Base-by-base conservation (phyloP, 495 filamentous ascomycete genomes). In the Rhypophila decipiens region DNA sequence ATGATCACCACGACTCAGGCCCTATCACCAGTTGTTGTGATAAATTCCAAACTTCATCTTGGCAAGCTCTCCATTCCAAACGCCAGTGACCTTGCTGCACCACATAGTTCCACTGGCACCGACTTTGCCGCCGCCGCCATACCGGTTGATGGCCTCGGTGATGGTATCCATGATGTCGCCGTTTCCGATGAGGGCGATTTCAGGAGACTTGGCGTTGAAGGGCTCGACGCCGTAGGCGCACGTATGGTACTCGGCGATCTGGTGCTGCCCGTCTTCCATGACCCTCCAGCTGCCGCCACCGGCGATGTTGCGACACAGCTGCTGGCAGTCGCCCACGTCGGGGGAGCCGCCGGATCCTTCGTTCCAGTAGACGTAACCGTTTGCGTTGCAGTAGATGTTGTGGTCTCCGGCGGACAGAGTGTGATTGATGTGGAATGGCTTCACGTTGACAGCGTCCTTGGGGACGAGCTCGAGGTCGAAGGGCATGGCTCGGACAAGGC, bases 231-330 rank as follows among this genome's bases (percentile, higher is more conserved):
- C 53, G 29, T 52, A 56, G 9, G 44, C 31, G 39, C 53, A 56
- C 20, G 5, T 24, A 27, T 44, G 49, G 29, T 12, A 52, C 39
- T 35, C 22, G 29, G 44, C 39, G 31, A 56, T 27, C 39, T 56
- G 31, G 40, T 51, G 49, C 24, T 56, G 53, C 5, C 13, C 1
- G 37, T 27, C 50, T 37, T 39, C 20, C 15, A 22, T 22, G 36
- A 40, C 18, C 35, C 24, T 21, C 43, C 43, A 51, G 22, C 31
- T 18, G 29, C 49, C 49, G 22, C 22, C 15, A 0, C 34, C 46
- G 49, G 64, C 35, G 46, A 69, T 64, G 42, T 68, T 71, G 15
- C 46, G 49, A 24, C 66, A 50, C 44, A 69, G 66, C 9, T 41
- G 21, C 36, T 44, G 47, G 49, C 64, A 67, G 55, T 67, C 62